phyloP scores from a whole-genome alignment of 2,329 filamentous ascomycete species.

The Herpotrichia juniperi region DNA sequence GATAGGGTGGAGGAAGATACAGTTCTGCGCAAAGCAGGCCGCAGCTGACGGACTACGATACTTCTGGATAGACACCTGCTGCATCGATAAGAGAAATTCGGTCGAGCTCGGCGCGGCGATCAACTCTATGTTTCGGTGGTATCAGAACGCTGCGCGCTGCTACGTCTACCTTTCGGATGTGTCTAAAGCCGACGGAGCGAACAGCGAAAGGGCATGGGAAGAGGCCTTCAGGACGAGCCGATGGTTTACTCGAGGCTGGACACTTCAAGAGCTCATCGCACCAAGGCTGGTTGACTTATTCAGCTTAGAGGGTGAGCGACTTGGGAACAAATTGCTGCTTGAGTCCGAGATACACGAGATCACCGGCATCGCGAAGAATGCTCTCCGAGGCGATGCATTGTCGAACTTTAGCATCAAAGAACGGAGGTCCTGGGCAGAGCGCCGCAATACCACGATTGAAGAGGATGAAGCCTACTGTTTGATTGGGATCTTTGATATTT shows the following conservation, averaged over 20 bases:
- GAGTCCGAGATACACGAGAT: slow-evolving; percentile 18
- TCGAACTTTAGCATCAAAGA: slow-evolving; percentile 19
- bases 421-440: slow-evolving; percentile 25
- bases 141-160: slow-evolving; percentile 19
- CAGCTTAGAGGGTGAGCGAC: slow-evolving; percentile 11
- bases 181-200: slow-evolving; percentile 11
- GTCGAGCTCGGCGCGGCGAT: slow-evolving; percentile 18
- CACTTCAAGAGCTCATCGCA: slow-evolving; percentile 24
- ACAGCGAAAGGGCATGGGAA: slow-evolving; percentile 9
- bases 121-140: slow-evolving; percentile 26
- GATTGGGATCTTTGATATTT: slow-evolving; percentile 23
- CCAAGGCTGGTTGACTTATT: slow-evolving; percentile 22
- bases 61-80: slow-evolving; percentile 25
- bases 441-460: slow-evolving; percentile 21
- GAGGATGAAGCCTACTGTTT: slow-evolving; percentile 28
- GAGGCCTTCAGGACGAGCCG: slow-evolving; percentile 16
- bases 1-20: slow-evolving; percentile 22
- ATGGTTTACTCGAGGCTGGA: slow-evolving; percentile 23
- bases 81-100: slow-evolving; percentile 20
- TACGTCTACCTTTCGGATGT: slow-evolving; percentile 24
- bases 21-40: slow-evolving; percentile 23
- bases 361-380: slow-evolving; percentile 16
- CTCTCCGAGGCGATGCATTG: slow-evolving; percentile 15
- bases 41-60: slow-evolving; percentile 16
- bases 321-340: slow-evolving; percentile 19